Conservation (phyloP, 352 stramenopile species). For the Pythium sp. region DNA sequence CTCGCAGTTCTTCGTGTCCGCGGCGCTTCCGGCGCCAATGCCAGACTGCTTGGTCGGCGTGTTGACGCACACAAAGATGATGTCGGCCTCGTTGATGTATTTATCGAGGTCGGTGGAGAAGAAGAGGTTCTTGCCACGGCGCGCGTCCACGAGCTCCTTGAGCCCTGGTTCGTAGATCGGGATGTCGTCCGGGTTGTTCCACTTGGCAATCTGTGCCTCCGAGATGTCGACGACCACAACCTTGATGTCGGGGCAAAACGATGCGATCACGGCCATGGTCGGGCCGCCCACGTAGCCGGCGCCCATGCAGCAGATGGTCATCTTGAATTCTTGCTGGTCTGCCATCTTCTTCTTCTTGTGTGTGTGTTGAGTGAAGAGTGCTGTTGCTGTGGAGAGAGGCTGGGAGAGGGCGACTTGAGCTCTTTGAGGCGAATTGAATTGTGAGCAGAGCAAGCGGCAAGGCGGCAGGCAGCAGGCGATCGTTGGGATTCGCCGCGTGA, state of each 20-base stretch:
- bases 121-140: slow-evolving; percentile 96
- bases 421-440: not conserved
- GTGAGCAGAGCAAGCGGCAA: not conserved
- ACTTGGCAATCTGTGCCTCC: slow-evolving; percentile 96
- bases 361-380: not conserved
- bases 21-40: slow-evolving; percentile 96
- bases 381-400: not conserved
- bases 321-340: slow-evolving; percentile 56
- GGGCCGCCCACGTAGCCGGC: slow-evolving; percentile 98
- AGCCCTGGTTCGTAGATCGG: slow-evolving; percentile 99
- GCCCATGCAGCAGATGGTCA: slow-evolving; percentile 96
- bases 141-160: slow-evolving; percentile 93
- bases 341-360: slow-evolving; percentile 8
- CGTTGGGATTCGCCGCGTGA: not conserved
- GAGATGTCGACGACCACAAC: slow-evolving; percentile 98
- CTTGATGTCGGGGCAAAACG: slow-evolving; percentile 95
- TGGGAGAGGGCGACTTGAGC: slow-evolving; percentile 2
- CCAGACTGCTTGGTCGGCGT: slow-evolving; percentile 98
- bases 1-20: slow-evolving; percentile 99
- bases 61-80: slow-evolving; percentile 99
- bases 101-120: slow-evolving; percentile 98
- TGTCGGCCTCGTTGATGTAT: slow-evolving; percentile 96
- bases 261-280: slow-evolving; percentile 99
- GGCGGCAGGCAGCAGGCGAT: not conserved
- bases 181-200: slow-evolving; percentile 93